phyloP scores from a whole-genome alignment of 1,284 basidiomycete species.

The Inonotus hispidus region DNA sequence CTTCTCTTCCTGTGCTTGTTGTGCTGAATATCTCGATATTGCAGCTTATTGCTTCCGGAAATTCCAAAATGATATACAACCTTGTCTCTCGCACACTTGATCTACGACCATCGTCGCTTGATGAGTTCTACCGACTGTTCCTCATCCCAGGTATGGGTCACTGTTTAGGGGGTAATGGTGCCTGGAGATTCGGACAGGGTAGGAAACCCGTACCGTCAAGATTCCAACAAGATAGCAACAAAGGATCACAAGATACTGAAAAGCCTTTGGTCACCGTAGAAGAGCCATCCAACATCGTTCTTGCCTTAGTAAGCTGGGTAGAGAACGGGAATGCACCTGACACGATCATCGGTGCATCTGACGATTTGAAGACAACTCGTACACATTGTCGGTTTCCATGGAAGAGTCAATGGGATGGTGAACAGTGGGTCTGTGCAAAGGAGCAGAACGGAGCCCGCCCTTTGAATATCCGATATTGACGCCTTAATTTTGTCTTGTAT shows the following conservation, averaged over 20 bases:
- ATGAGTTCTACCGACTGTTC: constrained; percentile 37
- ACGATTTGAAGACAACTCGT: constrained; percentile 15
- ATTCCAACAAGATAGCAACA: neutral
- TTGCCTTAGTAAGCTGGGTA: constrained; percentile 38
- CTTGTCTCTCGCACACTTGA: constrained; percentile 27
- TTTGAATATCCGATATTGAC: no score
- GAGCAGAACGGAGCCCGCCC: neutral
- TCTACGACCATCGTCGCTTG: constrained; percentile 24
- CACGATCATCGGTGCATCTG: constrained; percentile 26
- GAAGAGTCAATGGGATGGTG: constrained; percentile 20
- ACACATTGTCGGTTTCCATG: constrained; percentile 23
- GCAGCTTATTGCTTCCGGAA: constrained; percentile 32
- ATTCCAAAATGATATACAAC: constrained; percentile 32
- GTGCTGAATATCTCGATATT: neutral
- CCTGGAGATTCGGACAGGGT: constrained; percentile 23
- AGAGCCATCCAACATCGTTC: constrained; percentile 30
- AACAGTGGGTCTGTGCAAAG: neutral
- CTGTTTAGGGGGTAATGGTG: constrained; percentile 25
- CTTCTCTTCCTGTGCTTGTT: neutral
- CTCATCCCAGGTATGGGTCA: constrained; percentile 38
- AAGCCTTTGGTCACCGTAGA: neutral
- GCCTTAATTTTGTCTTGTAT: no score
- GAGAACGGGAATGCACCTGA: constrained; percentile 33
- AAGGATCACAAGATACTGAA: neutral
- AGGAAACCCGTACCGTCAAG: neutral